phyloP scores from a whole-genome alignment of 352 stramenopile species.

The Aphanomyces stellatus region DNA sequence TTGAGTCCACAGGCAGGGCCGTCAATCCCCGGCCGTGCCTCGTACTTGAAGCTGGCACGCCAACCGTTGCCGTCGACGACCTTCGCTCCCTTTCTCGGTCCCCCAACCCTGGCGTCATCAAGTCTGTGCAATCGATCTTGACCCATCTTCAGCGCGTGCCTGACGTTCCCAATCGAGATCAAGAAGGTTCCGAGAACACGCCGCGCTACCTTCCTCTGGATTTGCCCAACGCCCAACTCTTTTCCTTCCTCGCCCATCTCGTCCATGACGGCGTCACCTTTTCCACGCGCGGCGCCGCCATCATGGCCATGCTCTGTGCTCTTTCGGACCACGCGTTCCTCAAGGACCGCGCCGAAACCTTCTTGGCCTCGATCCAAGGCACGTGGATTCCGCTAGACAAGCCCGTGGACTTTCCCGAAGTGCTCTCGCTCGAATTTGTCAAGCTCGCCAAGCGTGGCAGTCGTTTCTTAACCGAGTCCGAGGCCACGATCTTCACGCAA shows the following conservation, averaged over 20 bases:
- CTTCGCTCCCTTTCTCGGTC: not conserved
- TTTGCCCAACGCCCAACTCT: not conserved
- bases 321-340: not conserved
- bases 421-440: conserved; percentile 10
- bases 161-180: not conserved
- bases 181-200: not conserved
- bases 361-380: not conserved
- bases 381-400: not conserved
- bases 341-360: not conserved
- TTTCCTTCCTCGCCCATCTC: not conserved
- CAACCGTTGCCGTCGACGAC: not conserved
- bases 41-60: not conserved
- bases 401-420: not conserved
- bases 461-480: not conserved
- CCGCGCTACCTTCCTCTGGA: not conserved
- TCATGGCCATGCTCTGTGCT: conserved; percentile 1
- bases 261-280: not conserved
- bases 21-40: not conserved
- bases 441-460: conserved; percentile 12
- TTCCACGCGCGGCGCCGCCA: not conserved
- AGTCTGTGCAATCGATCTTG: conserved; percentile 6
- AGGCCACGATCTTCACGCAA: not conserved
- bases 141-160: not conserved
- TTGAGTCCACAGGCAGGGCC: too few relatives aligned
- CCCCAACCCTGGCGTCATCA: not conserved